These are phyloP conservation scores for Xylaria sp. DNA, from an alignment of 2,329 filamentous ascomycete genomes.

Conservation along the genomic window DNA sequence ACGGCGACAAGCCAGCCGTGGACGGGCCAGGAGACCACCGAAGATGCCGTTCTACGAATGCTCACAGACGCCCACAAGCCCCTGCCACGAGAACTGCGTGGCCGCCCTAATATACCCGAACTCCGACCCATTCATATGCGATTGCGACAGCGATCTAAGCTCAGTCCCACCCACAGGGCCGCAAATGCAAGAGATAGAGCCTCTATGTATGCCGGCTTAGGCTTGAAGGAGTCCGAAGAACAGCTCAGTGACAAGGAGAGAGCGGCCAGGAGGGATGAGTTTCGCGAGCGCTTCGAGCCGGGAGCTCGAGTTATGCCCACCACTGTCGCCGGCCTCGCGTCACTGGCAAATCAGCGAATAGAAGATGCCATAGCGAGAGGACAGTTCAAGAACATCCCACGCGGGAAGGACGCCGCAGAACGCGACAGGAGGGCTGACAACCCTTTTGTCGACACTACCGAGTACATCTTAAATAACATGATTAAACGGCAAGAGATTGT, in stretches of 20 bases:
- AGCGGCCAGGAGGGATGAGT: constrained; percentile 75
- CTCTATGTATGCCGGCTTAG: constrained; percentile 61
- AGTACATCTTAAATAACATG: constrained; percentile 99
- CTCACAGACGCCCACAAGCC: constrained; percentile 82
- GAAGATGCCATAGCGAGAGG: constrained; percentile 93
- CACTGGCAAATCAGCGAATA: constrained; percentile 87
- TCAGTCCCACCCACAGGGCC: constrained; percentile 59
- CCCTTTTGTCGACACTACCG: constrained; percentile 94
- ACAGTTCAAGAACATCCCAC: constrained; percentile 84
- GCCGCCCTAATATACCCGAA: constrained; percentile 57
- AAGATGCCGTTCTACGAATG: constrained; percentile 87
- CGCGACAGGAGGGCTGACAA: constrained; percentile 84
- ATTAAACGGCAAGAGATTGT: constrained; percentile 96
- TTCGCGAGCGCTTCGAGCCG: constrained; percentile 84
- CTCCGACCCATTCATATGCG: constrained; percentile 65
- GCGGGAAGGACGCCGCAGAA: constrained; percentile 78
- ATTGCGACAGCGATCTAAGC: constrained; percentile 54
- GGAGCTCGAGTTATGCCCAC: constrained; percentile 78
- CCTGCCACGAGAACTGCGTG: constrained; percentile 62
- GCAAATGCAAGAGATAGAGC: constrained; percentile 69
- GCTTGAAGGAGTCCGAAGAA: constrained; percentile 61
- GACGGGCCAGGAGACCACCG: constrained; percentile 79
- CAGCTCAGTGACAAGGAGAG: constrained; percentile 76
- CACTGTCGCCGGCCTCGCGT: constrained; percentile 80
- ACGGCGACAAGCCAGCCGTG: constrained; percentile 77